Conservation (phyloP, 805 yeast genomes). For the Starmera caribaea region DNA sequence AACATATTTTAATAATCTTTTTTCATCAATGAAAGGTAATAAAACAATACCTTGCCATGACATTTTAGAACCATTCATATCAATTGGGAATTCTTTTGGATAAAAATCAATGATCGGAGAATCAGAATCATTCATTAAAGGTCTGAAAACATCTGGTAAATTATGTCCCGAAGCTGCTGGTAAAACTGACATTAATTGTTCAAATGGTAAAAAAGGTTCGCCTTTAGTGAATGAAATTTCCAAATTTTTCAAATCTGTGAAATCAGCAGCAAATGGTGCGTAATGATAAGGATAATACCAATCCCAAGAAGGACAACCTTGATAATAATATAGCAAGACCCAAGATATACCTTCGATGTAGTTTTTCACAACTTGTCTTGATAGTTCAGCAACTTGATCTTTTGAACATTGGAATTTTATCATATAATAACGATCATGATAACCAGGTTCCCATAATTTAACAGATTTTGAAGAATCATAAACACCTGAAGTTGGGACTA, state of each 20-base stretch:
- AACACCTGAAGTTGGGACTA: constrained; percentile 2
- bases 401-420: constrained; percentile 56
- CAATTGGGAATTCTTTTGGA: constrained; percentile 80
- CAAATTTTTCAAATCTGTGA: constrained; percentile 40
- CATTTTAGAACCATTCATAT: constrained; percentile 93
- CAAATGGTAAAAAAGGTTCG: constrained; percentile 80
- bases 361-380: constrained; percentile 51
- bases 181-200: constrained; percentile 88
- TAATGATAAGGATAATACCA: constrained; percentile 98
- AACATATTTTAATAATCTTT: constrained; percentile 59
- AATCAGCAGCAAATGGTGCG: constrained; percentile 95
- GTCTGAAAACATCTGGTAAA: constrained; percentile 71
- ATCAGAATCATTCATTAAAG: constrained; percentile 67
- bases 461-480: constrained; percentile 26
- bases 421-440: constrained; percentile 69
- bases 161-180: constrained; percentile 92
- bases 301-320: constrained; percentile 97
- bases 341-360: constrained; percentile 96
- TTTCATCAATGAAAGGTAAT: constrained; percentile 83
- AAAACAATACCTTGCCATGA: constrained; percentile 93
- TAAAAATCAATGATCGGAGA: constrained; percentile 87
- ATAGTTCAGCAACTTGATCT: constrained; percentile 42
- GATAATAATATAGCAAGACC: constrained; percentile 89
- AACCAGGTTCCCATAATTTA: constrained; percentile 81
- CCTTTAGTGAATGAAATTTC: constrained; percentile 56